Evolutionary conservation across 192 early-diverging fungal genomes (phyloP).

Genomic region (Coemansia sp.): DNA sequence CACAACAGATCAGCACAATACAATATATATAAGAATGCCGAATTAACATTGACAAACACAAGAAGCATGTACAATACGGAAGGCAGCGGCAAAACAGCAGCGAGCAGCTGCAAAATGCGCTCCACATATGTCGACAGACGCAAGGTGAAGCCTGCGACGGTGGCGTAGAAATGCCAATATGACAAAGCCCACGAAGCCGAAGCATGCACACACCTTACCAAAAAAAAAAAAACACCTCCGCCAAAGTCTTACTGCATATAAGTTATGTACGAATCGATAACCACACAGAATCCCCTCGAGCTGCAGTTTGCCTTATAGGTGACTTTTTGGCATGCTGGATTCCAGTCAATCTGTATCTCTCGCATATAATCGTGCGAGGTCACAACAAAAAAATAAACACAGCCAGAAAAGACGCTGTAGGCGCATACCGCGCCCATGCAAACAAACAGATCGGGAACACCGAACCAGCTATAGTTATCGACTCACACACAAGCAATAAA

Average conservation of each 20-base stretch:
- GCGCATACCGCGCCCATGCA: neutral
- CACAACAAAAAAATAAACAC: neutral
- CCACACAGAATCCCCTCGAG: slow-evolving; percentile 8
- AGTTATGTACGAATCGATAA: neutral
- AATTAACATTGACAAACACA: neutral
- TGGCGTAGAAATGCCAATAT: neutral
- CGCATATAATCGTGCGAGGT: neutral
- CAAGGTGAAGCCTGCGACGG: slow-evolving; percentile 1
- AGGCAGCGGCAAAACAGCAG: neutral
- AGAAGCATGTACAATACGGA: neutral
- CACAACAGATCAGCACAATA: neutral
- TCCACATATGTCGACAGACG: neutral
- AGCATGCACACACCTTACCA: slow-evolving; percentile 16
- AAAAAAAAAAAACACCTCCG: neutral
- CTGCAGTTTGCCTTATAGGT: neutral
- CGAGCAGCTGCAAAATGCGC: neutral
- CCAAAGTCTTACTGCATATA: neutral
- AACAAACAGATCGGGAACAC: slow-evolving; percentile 10
- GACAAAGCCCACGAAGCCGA: slow-evolving; percentile 2
- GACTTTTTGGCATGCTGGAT: neutral
- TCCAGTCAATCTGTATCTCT: neutral
- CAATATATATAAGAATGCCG: neutral
- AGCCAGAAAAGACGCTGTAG: neutral
- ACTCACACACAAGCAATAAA: neutral
- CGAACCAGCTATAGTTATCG: slow-evolving; percentile 1